Evolutionary conservation across 495 filamentous ascomycete genomes (phyloP), one percentile per base, ranked within the genome.

Genomic region (Pseudoneurospora amorphoporcata): DNA sequence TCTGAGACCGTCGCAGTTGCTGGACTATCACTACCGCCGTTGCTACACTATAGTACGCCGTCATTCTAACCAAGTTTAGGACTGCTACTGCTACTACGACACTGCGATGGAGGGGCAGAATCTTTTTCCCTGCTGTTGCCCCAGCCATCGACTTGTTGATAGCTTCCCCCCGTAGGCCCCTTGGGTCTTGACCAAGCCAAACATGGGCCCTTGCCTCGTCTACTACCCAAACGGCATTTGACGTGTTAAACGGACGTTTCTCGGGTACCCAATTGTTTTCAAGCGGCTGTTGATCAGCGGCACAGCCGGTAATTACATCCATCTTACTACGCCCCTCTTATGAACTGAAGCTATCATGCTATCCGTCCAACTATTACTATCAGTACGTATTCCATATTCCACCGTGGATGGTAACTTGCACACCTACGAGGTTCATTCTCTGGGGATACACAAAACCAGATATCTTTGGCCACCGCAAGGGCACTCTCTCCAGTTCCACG

Each of bases 251-350:
- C 53, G 29, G 29, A 32, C 47, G 23, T 61, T 32, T 32, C 47
- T 32, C 16, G 47, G 47, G 12, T 61, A 61, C 23, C 23, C 47
- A 17, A 35, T 32, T 61, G 29, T 32, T 7, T 58, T 35, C 53
- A 61, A 61, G 23, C 74, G 77, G 78, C 78, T 77, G 76, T 74
- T 73, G 72, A 72, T 71, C 73, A 73, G 75, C 73, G 76, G 75
- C 77, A 70, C 75, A 80, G 72, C 74, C 77, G 74, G 76, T 74
- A 75, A 75, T 76, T 72, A 73, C 47, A 17, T 35, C 53, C 14
- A 32, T 17, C 53, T 32, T 61, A 32, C 53, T 35, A 17, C 12
- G 29, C 53, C 53, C 14, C 35, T 61, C 53, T 47, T 47, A 58
- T 58, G 47, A 9, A 29, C 45, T 12, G 45, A 53, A 23, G 23